A percentile compares a stretch with the other conserved stretches of the same genome.
phyloP scores from a whole-genome alignment of 495 filamentous ascomycete species.

The Penicillium arizonense region DNA sequence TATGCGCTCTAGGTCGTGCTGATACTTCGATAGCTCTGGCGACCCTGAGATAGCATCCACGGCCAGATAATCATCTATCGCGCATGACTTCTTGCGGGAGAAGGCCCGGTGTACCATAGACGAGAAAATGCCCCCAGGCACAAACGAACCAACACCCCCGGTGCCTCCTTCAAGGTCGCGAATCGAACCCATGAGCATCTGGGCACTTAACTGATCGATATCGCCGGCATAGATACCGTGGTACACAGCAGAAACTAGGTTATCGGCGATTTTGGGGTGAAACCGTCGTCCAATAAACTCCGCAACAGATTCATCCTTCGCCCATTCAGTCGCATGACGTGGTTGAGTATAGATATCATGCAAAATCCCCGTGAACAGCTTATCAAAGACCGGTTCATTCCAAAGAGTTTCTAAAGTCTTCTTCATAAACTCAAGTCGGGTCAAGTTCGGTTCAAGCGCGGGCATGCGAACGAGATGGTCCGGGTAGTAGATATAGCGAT shows the following conservation, averaged over 20 bases:
- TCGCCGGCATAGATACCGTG: constrained; percentile 97
- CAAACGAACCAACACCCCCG: constrained; percentile 4
- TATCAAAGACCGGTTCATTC: constrained; percentile 64
- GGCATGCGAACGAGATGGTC: constrained; percentile 80
- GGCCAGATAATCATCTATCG: constrained; percentile 33
- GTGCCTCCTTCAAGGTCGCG: constrained; percentile 50
- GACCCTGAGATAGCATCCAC: constrained; percentile 4
- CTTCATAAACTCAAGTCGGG: constrained; percentile 10
- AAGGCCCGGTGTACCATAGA: constrained; percentile 10
- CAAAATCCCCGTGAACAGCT: constrained; percentile 37
- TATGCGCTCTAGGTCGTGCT: constrained; percentile 1
- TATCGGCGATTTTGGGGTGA: constrained; percentile 61
- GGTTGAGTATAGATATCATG: constrained; percentile 35
- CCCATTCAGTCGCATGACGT: constrained; percentile 18
- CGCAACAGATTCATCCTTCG: constrained; percentile 69
- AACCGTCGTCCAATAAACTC: constrained; percentile 62
- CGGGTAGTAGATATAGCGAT: constrained; percentile 90
- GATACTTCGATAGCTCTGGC: constrained; percentile 13
- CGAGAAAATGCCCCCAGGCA: constrained; percentile 21
- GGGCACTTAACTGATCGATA: constrained; percentile 72
- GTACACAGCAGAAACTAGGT: constrained; percentile 71
- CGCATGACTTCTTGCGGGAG: constrained; percentile 2
- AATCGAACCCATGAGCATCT: constrained; percentile 53
- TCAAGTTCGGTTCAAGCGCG: constrained; percentile 25
- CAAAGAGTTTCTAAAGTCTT: constrained; percentile 36